phyloP scores from a whole-genome alignment of 2,329 filamentous ascomycete species.

The Clonostachys sp. region DNA sequence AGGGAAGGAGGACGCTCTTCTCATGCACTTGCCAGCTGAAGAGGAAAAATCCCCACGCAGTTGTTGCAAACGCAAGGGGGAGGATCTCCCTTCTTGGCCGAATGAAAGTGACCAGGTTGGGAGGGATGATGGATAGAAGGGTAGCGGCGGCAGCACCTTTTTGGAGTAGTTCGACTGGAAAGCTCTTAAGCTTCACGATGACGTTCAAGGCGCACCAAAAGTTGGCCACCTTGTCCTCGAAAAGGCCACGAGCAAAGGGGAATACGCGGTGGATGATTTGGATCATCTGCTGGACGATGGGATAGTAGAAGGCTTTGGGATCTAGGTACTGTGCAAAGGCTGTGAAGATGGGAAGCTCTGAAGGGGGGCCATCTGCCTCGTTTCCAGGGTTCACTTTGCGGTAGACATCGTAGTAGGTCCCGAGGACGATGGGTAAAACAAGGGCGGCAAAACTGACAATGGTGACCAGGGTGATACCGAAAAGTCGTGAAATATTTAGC shows the following conservation, averaged over 20 bases:
- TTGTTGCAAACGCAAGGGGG: constrained; percentile 75
- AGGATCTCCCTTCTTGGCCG: constrained; percentile 73
- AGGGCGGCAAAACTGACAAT: constrained; percentile 68
- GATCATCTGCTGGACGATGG: constrained; percentile 69
- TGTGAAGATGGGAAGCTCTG: constrained; percentile 57
- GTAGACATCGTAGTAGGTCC: constrained; percentile 64
- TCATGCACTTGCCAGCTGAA: constrained; percentile 98
- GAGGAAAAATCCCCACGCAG: constrained; percentile 94
- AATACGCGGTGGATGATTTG: constrained; percentile 93
- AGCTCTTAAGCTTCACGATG: constrained; percentile 78
- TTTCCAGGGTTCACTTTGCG: constrained; percentile 55
- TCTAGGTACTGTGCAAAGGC: constrained; percentile 56
- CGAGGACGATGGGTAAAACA: constrained; percentile 69
- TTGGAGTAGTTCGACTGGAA: constrained; percentile 68
- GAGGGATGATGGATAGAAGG: constrained; percentile 68
- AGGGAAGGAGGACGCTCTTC: constrained; percentile 88
- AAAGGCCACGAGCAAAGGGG: constrained; percentile 90
- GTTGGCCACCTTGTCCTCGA: constrained; percentile 98
- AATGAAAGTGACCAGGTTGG: constrained; percentile 75
- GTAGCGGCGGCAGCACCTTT: constrained; percentile 72
- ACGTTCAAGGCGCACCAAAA: constrained; percentile 95
- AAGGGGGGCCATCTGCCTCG: constrained; percentile 52
- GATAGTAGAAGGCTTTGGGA: constrained; percentile 65
- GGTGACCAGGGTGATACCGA: constrained; percentile 73
- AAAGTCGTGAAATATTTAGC: constrained; percentile 61